Base-by-base conservation (phyloP, 306 rosid species). In the Leucaena leucocephala region DNA sequence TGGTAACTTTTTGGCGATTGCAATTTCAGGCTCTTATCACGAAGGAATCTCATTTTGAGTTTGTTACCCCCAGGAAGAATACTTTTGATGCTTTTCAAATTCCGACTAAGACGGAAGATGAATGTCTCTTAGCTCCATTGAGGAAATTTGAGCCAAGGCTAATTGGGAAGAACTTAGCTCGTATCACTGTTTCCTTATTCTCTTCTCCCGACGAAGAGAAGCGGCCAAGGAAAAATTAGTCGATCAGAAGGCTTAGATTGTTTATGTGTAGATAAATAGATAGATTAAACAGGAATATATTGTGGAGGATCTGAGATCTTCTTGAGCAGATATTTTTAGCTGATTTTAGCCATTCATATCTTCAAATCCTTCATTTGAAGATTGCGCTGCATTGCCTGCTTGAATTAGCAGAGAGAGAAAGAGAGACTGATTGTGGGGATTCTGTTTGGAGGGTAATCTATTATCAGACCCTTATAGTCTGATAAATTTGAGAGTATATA, bases 51-150 rank as follows among this genome's bases (percentile, higher is more conserved):
- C 90, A 94, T 86, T 94, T 94, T 71, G 84, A 86, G n/a, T 90
- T 79, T 13, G 84, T 80, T 35, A 94, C 98, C 1, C 98, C 98
- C 17, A 78, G 76, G 59, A 92, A 91, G 89, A 68, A 48, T 4
- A 59, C 64, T 36, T 76, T 45, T 33, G 85, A 6, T 48, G n/a
- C 82, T 46, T 81, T 87, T 59, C 82, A 72, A 27, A 33, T 22
- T 33, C 59, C 84, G 19, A 27, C 85, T 48, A 87, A 82, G 27
- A 34, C 78, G 21, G 86, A 78, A 34, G 80, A 82, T 27, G 62
- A 33, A 21, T 55, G 40, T 64, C n/a, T 14, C 12, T 55, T 8
- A 19, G 89, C 92, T 21, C 91, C 90, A 7, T 0, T 67, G 54
- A 86, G 59, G 80, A 74, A 44, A 54, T 35, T 3, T 2, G 72